Evolutionary conservation across 1,284 basidiomycete genomes (phyloP), one percentile per base, ranked within the genome.

Genomic region (Trichosporon asahii): DNA sequence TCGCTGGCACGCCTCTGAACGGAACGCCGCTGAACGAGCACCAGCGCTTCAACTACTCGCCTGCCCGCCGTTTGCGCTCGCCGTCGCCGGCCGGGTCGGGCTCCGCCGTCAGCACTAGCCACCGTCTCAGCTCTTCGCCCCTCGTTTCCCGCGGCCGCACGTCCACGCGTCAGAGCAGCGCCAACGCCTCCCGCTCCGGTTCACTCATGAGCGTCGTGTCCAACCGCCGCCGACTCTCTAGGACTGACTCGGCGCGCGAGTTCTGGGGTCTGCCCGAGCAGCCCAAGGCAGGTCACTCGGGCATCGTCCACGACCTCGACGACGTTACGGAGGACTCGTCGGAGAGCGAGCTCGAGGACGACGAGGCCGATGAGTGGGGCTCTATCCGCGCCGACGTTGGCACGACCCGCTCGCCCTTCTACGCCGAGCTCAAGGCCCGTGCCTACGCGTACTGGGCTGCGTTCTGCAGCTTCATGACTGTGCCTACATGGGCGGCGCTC

Each of bases 391-490:
- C 23, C 11, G 9, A n/a, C 29, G 27, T 61, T 18, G 57, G 57
- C 27, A 31, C 27, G 21, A 61, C 57, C 27, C 57, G 57, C 57
- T 33, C 15, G 15, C 57, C 57, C 18, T 61, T 61, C 57, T 61
- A 33, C 57, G 9, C 31, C 27, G 27, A 61, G 57, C 57, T 61
- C 57, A 61, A 61, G 57, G 29, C 29, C 27, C 57, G 46, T 49
- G n/a, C 15, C 4, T 2, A 8, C 27, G 57, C 29, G 29, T 61
- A 33, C 15, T 73, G 72, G 72, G 5, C 79, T 15, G 84, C 84
- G 0, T 79, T 94, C 74, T 88, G 88, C 77, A 86, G 87, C 35
- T 95, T 95, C 84, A 93, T 95, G 93, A 95, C 93, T 0, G 89
- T 90, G 0, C 93, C 93, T 0, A 88, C 95, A 31, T 91, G 91